Evolutionary conservation across 2,329 filamentous ascomycete species (phyloP), one percentile per base, ranked within the genome.

Genomic region (Aspergillus piperis): DNA sequence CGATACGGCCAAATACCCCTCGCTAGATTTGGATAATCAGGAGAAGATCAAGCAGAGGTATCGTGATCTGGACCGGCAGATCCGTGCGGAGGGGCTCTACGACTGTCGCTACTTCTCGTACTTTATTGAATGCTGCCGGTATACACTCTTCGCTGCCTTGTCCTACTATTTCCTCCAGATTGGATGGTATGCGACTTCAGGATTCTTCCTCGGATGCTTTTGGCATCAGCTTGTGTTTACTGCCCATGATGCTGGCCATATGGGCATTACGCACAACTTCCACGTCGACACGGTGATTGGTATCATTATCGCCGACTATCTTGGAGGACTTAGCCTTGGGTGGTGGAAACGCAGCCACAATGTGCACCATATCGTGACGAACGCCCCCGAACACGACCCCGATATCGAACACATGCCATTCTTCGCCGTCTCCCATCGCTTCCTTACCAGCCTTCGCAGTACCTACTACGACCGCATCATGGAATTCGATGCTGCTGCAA

Each of bases 311-410:
- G 92, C 93, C 56, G 90, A 96, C 74, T 98, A 90, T 69, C 80
- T 95, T 19, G 95, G 95, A 39, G 95, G 95, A 0, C 78, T 99
- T 36, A 96, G 92, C 25, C 79, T 96, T 57, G 91, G 94, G 48
- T 99, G 95, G 95, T 99, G 95, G 94, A 98, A 98, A 78, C 85
- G 87, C 63, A 97, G 88, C 73, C 94, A 98, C 77, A 98, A 98
- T 71, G 92, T 97, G 8, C 94, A 98, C 73, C 94, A 98, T 72
- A 92, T 98, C 67, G 90, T 98, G 55, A 98, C 95, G 17, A 98
- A 98, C 75, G 90, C 90, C 47, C 91, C 93, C 13, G 95, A 97
- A 75, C 94, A 98, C 73, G 94, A 98, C 73, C 94, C 95, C 0
- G 94, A 98, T 73, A 98, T 97, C 68, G 87, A 94, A 73, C 90